Base-by-base conservation (phyloP, 768 basidiomycete species). In the Clavulina sp. region DNA sequence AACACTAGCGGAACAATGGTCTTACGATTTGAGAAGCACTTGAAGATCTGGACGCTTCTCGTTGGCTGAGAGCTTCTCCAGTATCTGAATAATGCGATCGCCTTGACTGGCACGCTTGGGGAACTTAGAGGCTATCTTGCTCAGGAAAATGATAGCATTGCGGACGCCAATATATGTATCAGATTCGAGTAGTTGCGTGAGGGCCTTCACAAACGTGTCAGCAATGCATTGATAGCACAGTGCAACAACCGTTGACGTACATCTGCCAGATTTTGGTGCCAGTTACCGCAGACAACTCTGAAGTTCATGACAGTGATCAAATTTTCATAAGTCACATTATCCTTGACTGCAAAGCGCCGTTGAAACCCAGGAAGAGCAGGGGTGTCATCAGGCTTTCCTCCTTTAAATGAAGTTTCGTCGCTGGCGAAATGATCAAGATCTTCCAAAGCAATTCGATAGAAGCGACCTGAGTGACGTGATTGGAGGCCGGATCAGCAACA, bases 111-210 rank as follows among this genome's bases (percentile, higher is more conserved):
- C 73, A 41, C 67, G 66, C 34, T 65, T 62, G 31, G 93, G 93
- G 66, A 95, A 95, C 48, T 86, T 81, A 1, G 85, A 81, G 29
- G 91, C 72, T 21, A 96, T 77, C 63, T 95, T 87, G 60, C 91
- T 87, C 56, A 95, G 71, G 28, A 99, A 80, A 34, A 92, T 77
- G 64, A 97, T 84, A n/a, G 87, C 75, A 61, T 99, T 99, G 65
- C 93, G 92, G 50, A 96, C 85, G 59, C 89, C 89, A 84, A 96
- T 93, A 63, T 92, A 97, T 60, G 92, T 92, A 48, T 76, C 77
- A 2, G 89, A 82, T 59, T 80, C 74, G 55, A 96, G 81, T 61
- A 84, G 89, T 30, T 78, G 81, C 19, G 73, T 69, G 57, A 96
- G 77, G 52, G 77, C 78, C 91, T 91, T 49, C n/a, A 43, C 60